Base-by-base conservation (phyloP, 805 yeast species). In the Candida sithepensis region DNA sequence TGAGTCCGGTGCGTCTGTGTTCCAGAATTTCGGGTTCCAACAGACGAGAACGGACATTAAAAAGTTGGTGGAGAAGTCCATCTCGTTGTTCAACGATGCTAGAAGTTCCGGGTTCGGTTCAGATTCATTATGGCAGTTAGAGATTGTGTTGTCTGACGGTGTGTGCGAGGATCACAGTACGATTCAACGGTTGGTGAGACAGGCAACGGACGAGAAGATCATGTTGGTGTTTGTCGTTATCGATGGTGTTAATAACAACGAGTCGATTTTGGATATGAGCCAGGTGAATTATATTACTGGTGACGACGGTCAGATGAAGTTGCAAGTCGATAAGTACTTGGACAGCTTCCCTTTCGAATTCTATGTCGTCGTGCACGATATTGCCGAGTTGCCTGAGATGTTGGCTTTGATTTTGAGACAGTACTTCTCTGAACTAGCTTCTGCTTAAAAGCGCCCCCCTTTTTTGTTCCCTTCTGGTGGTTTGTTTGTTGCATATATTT, bases 291-390 rank as follows among this genome's bases (percentile, higher is more conserved):
- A 91, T 59, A 77, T 75, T n/a, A 74, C 84, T 3, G 92, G 85
- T 62, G 73, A 68, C 13, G 70, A 72, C 44, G 97, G 97, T 2
- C 78, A 77, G 48, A 75, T 81, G 81, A 78, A 78, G 40, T 71
- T 95, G 53, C 77, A 84, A 62, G 94, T 94, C 49, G 84, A 81
- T 50, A 87, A 84, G 57, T 94, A 94, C 61, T 76, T 94, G 65
- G 97, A 92, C 58, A 78, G 87, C 24, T 94, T 94, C 83, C 98
- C 99, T 57, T 94, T 94, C 68, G 98, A 94, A 63, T 94, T 86
- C 64, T 94, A 92, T 63, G 97, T 92, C 49, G 92, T 95, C 55
- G 97, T 94, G 22, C 83, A 87, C 57, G 82, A 92, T 61, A 86
- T 95, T 55, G 77, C 77, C 42, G 98, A 92, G 68, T 74, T 94